Evolutionary conservation across 306 rosid species (phyloP), one percentile per base, ranked within the genome.

Genomic region (Corylus americana): DNA sequence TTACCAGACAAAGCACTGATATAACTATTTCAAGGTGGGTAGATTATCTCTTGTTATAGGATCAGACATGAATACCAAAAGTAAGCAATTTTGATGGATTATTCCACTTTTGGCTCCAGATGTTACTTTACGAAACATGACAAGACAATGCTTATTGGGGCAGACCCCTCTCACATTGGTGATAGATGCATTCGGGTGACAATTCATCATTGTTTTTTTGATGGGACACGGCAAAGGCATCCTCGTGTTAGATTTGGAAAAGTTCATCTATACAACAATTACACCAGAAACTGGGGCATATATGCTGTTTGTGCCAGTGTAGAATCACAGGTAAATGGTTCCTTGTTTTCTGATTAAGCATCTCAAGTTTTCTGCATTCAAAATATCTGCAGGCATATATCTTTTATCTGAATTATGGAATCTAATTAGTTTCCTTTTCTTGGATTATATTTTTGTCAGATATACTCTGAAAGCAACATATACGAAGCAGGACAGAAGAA

Each of bases 401-500:
- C 61, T 3, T 58, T 50, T 16, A 48, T 62, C 22, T 70, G 61
- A 70, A 63, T 29, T 37, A 31, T 8, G 16, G 47, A 16, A 45
- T 44, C 76, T 54, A 47, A 62, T 45, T 67, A 55, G 55, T 77
- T 67, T 17, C 55, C 39, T 63, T 64, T 58, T 37, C 51, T 78
- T 4, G 27, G 51, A 77, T 78, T 42, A 49, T 67, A 42, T 81
- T 79, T 76, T 9, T 16, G 10, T 73, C 88, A 92, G 94, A 85
- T 92, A 87, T 92, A 84, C 85, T 92, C 97, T 14, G 90, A 90
- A 16, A 90, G 97, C 88, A 92, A 92, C 82, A 68, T 92, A 75
- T 92, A 88, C 77, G 94, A 92, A 80, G 94, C 97, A 29, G 94
- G 92, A 81, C 44, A 67, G 11, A 92, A 87, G 90, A 92, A 92